Evolutionary conservation across 148 eudicot species (phyloP).

Genomic region (Vaccinium corymbosum): DNA sequence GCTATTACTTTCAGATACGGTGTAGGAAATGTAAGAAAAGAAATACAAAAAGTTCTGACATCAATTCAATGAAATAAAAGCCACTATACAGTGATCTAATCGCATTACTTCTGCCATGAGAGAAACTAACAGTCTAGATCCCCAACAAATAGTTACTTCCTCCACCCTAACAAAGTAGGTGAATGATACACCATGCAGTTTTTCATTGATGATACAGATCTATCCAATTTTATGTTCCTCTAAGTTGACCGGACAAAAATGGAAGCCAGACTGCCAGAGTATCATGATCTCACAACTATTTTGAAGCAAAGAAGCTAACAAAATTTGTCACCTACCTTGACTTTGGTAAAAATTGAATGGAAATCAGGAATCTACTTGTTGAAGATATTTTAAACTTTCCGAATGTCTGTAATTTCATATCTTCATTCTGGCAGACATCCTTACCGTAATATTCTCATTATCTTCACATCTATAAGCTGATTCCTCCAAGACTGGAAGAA

Average conservation of each 20-base stretch:
- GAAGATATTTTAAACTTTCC: background rate
- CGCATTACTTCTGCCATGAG: background rate
- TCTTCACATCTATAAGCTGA: background rate
- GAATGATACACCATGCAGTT: conserved; percentile 3
- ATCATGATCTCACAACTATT: background rate
- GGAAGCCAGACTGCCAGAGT: background rate
- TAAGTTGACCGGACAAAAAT: background rate
- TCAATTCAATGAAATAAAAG: background rate
- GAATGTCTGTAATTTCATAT: background rate
- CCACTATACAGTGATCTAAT: background rate
- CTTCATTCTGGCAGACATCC: background rate
- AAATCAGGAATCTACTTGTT: background rate
- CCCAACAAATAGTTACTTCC: background rate
- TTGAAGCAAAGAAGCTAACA: conserved; percentile 1
- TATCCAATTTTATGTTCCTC: background rate
- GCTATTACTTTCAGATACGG: background rate
- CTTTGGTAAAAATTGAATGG: background rate
- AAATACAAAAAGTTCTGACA: background rate
- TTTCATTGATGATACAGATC: conserved; percentile 3
- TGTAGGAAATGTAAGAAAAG: background rate
- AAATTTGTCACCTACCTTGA: background rate
- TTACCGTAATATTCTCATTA: background rate
- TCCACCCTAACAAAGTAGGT: background rate
- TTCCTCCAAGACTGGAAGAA: background rate
- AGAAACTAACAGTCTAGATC: background rate